phyloP scores from a whole-genome alignment of 306 rosid genomes.

The Quillaja saponaria region DNA sequence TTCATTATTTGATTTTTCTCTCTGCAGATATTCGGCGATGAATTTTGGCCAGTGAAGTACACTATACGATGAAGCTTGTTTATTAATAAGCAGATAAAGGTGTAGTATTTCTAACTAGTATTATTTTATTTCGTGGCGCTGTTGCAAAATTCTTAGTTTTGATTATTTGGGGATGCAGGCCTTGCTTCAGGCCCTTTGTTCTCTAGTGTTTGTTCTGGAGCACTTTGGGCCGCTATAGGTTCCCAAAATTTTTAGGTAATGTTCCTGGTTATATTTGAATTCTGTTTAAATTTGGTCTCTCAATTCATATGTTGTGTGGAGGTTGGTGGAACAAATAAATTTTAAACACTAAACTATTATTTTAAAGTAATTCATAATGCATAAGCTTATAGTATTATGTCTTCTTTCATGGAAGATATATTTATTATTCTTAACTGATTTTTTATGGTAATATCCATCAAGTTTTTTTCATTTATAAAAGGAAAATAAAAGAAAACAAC shows the following conservation, averaged over 20 bases:
- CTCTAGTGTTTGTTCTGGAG: constrained; percentile 74
- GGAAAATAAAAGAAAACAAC: no score
- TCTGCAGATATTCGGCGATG: constrained; percentile 95
- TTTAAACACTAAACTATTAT: no score
- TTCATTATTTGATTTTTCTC: constrained; percentile 7
- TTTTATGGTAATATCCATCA: no score
- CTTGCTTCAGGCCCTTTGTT: constrained; percentile 75
- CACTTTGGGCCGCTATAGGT: constrained; percentile 83
- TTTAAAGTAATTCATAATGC: no score
- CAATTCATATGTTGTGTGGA: neutral
- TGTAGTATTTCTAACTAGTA: constrained; percentile 30
- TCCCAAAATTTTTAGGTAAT: constrained; percentile 66
- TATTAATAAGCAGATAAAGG: constrained; percentile 66
- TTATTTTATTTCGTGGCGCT: constrained; percentile 26
- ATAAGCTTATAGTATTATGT: neutral
- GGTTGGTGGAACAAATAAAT: neutral
- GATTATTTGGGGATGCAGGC: constrained; percentile 60
- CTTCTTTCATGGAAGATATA: no score
- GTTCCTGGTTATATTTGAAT: neutral
- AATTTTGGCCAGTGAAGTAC: constrained; percentile 77
- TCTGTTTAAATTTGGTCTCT: neutral
- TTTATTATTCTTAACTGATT: neutral
- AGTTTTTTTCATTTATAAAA: no score
- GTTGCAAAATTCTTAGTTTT: constrained; percentile 38
- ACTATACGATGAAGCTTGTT: constrained; percentile 56